A percentile compares a stretch with the other conserved stretches of the same genome.
Conservation (phyloP, 495 filamentous ascomycete genomes). For the Tuber magnatum region DNA sequence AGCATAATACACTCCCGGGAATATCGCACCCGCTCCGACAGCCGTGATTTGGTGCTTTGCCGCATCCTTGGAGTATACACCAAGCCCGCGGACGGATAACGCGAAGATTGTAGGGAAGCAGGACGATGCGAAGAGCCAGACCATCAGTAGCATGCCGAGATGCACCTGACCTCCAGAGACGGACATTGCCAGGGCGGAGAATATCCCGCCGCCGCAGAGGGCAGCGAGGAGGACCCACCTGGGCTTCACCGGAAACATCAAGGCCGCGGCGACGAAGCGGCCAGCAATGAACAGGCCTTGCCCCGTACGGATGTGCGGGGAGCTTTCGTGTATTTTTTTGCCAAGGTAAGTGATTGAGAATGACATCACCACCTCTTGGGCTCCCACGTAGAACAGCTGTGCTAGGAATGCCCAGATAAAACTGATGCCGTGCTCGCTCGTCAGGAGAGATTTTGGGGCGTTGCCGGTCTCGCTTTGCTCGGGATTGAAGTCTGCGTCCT, state of each 20-base stretch:
- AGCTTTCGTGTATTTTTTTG: constrained; percentile 18
- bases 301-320: constrained; percentile 46
- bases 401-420: constrained; percentile 48
- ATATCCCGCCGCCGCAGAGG: constrained; percentile 53
- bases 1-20: constrained; percentile 52
- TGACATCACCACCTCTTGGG: constrained; percentile 54
- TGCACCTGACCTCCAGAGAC: constrained; percentile 45
- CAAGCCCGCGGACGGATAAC: constrained; percentile 55
- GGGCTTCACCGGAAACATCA: constrained; percentile 54
- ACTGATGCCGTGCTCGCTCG: constrained; percentile 6
- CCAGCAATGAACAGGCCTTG: constrained; percentile 57
- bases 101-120: constrained; percentile 59
- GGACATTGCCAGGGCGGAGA: constrained; percentile 52
- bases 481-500: constrained; percentile 53
- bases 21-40: constrained; percentile 52
- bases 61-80: constrained; percentile 55
- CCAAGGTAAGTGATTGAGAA: constrained; percentile 19
- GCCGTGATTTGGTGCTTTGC: constrained; percentile 51
- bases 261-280: constrained; percentile 55
- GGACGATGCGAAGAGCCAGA: constrained; percentile 53
- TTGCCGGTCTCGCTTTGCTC: not conserved
- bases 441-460: constrained; percentile 7
- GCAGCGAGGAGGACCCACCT: constrained; percentile 55
- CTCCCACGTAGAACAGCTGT: constrained; percentile 61
- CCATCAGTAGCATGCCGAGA: constrained; percentile 49